Evolutionary conservation across 257 asterid genomes (phyloP).

Genomic region (Ligustrum vulgare): DNA sequence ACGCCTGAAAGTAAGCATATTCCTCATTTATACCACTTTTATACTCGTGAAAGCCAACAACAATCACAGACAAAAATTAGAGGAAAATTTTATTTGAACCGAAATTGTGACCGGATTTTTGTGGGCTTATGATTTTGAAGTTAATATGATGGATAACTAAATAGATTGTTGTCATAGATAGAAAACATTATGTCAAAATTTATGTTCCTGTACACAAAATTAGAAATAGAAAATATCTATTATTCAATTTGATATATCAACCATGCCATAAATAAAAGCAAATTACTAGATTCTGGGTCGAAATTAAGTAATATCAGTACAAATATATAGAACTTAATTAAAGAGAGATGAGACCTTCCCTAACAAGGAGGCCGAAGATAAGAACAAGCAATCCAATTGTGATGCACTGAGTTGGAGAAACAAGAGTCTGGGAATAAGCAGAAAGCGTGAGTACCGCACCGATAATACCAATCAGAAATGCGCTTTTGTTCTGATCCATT

Average conservation of each 20-base stretch:
- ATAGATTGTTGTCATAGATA: too few relatives aligned
- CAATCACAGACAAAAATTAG: too few relatives aligned
- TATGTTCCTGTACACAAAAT: too few relatives aligned
- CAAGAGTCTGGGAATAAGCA: slow-evolving; percentile 72
- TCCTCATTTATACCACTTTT: too few relatives aligned
- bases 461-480: slow-evolving; percentile 55
- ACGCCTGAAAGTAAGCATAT: too few relatives aligned
- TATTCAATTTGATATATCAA: neutral
- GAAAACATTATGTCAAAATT: too few relatives aligned
- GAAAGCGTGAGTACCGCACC: slow-evolving; percentile 78
- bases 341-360: slow-evolving; percentile 77
- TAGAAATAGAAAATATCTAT: too few relatives aligned
- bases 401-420: slow-evolving; percentile 77
- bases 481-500: slow-evolving; percentile 69
- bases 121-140: too few relatives aligned
- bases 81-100: too few relatives aligned
- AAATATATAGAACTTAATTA: slow-evolving; percentile 24
- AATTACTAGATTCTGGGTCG: neutral
- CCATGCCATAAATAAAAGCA: neutral
- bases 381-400: slow-evolving; percentile 61
- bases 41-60: too few relatives aligned
- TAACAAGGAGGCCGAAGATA: slow-evolving; percentile 78
- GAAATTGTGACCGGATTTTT: too few relatives aligned
- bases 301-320: neutral
- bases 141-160: too few relatives aligned